Percentiles rank a stretch among this genome's conserved stretches.
These are phyloP conservation scores for Penicillium sp. DNA, from an alignment of 2,329 filamentous ascomycete genomes.

Conservation along the genomic window DNA sequence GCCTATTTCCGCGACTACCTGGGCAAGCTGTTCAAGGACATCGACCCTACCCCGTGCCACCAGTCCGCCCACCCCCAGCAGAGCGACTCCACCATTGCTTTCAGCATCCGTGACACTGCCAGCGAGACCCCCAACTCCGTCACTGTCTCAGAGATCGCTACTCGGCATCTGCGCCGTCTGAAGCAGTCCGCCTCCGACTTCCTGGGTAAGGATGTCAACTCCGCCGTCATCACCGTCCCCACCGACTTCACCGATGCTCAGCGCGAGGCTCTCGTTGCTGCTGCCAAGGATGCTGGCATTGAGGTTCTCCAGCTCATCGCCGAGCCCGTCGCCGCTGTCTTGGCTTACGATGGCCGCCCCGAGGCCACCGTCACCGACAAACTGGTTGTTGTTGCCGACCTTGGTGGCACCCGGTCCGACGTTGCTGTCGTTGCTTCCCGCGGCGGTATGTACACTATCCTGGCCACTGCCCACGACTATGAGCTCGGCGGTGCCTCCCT, in stretches of 20 bases:
- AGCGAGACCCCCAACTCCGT: slow-evolving; percentile 64
- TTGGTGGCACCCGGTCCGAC: slow-evolving; percentile 89
- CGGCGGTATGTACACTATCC: slow-evolving; percentile 91
- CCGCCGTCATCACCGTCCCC: slow-evolving; percentile 89
- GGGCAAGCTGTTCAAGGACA: slow-evolving; percentile 92
- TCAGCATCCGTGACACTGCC: slow-evolving; percentile 74
- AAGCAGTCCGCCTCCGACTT: slow-evolving; percentile 82
- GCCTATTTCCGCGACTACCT: slow-evolving; percentile 95
- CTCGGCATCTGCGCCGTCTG: slow-evolving; percentile 78
- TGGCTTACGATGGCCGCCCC: slow-evolving; percentile 85
- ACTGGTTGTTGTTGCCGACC: slow-evolving; percentile 82
- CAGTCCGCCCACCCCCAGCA: slow-evolving; percentile 86
- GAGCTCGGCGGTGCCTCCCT: slow-evolving; percentile 81
- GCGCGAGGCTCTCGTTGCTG: slow-evolving; percentile 70
- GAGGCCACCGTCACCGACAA: slow-evolving; percentile 76
- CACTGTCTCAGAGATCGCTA: slow-evolving; percentile 73
- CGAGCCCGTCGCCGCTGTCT: slow-evolving; percentile 81
- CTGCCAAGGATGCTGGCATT: slow-evolving; percentile 74
- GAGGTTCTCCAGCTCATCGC: slow-evolving; percentile 90
- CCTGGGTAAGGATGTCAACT: slow-evolving; percentile 85
- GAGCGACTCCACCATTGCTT: slow-evolving; percentile 65
- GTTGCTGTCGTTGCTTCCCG: slow-evolving; percentile 85
- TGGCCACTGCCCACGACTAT: slow-evolving; percentile 93
- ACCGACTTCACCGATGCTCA: slow-evolving; percentile 90
- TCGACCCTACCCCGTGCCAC: slow-evolving; percentile 93